Conservation (phyloP, 805 yeast genomes). For the Metschnikowia anglica region DNA sequence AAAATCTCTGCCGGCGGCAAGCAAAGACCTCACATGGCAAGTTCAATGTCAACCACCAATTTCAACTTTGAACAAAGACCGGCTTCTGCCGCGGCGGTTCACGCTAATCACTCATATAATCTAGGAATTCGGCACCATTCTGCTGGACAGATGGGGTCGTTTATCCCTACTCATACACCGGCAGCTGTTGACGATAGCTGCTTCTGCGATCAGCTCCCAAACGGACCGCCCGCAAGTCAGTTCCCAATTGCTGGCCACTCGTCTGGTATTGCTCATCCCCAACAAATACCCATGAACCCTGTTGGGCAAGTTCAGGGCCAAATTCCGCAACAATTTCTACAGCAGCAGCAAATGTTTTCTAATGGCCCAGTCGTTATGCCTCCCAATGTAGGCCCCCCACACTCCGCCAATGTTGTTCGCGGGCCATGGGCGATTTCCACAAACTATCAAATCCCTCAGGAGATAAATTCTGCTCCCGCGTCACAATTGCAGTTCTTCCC, state of each 20-base stretch:
- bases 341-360: background rate
- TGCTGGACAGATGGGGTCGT: slow-evolving; percentile 18
- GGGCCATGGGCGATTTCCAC: slow-evolving; percentile 5
- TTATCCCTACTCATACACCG: background rate
- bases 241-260: background rate
- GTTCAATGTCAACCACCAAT: slow-evolving; percentile 9
- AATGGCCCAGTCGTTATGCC: background rate
- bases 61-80: slow-evolving; percentile 9
- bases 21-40: slow-evolving; percentile 6
- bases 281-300: background rate
- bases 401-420: background rate
- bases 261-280: background rate
- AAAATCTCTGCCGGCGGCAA: background rate
- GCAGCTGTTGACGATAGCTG: background rate
- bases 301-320: background rate
- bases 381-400: background rate
- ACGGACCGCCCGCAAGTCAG: background rate
- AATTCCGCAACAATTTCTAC: background rate
- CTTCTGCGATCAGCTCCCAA: background rate
- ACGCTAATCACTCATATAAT: slow-evolving; percentile 5
- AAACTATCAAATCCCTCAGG: slow-evolving; percentile 2
- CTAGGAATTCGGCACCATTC: slow-evolving; percentile 17
- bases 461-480: slow-evolving; percentile 24
- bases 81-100: background rate
- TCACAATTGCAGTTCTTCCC: slow-evolving; percentile 20